phyloP scores from a whole-genome alignment of 352 stramenopile species.

The Globisporangium splendens region DNA sequence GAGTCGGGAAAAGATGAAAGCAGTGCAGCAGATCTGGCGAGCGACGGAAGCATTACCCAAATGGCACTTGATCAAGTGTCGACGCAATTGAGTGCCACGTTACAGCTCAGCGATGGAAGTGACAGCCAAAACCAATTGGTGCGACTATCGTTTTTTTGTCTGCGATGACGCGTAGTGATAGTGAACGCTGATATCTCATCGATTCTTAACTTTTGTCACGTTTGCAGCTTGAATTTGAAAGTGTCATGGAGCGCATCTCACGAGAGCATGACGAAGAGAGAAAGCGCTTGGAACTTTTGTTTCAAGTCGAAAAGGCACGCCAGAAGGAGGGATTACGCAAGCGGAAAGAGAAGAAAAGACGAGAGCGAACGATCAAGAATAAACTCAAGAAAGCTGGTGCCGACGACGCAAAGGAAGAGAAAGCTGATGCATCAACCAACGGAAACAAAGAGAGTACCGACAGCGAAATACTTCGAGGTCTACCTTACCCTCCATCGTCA shows the following conservation, averaged over 20 bases:
- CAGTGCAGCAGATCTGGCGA: neutral
- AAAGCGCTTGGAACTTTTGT: slow-evolving; percentile 53
- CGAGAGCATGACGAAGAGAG: slow-evolving; percentile 63
- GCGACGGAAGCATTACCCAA: neutral
- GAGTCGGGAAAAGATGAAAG: neutral
- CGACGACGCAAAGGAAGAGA: slow-evolving; percentile 1
- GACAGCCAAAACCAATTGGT: slow-evolving; percentile 8
- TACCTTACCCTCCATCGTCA: slow-evolving; percentile 13
- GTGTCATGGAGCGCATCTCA: slow-evolving; percentile 56
- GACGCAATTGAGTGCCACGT: slow-evolving; percentile 22
- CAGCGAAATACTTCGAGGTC: neutral
- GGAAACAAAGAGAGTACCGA: neutral
- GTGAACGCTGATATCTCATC: too few species aligned
- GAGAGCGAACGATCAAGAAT: slow-evolving; percentile 45
- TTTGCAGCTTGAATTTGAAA: slow-evolving; percentile 52
- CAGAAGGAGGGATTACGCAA: slow-evolving; percentile 66
- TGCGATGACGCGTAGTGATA: too few species aligned
- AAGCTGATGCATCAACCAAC: neutral
- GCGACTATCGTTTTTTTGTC: neutral
- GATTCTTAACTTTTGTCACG: too few species aligned
- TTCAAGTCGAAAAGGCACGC: slow-evolving; percentile 60
- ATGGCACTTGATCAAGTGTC: slow-evolving; percentile 17
- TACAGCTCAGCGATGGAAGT: slow-evolving; percentile 12
- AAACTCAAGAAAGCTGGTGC: slow-evolving; percentile 29
- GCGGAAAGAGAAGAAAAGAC: slow-evolving; percentile 62